Evolutionary conservation across 2,329 filamentous ascomycete species (phyloP).

Genomic region (Aspergillus novoparasiticus): DNA sequence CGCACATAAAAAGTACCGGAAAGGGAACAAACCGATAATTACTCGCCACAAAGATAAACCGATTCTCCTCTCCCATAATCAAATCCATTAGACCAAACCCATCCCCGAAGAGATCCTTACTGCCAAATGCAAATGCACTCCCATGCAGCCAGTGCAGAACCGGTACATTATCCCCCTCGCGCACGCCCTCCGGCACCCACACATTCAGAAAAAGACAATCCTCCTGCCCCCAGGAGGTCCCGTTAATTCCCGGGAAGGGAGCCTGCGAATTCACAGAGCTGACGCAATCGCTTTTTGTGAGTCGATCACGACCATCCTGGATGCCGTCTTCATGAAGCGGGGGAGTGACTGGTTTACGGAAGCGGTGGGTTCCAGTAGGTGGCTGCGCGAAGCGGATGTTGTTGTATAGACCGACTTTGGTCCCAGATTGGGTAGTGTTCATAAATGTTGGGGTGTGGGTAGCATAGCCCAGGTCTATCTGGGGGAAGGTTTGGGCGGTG

Average conservation of each 20-base stretch:
- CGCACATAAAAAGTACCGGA: not conserved
- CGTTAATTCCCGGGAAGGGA: not conserved
- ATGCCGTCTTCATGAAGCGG: not conserved
- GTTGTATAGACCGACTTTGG: slow-evolving; percentile 2
- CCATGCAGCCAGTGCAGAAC: slow-evolving; percentile 5
- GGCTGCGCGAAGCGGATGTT: slow-evolving; percentile 7
- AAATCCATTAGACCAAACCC: not conserved
- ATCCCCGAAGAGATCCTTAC: slow-evolving; percentile 2
- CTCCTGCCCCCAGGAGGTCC: slow-evolving; percentile 4
- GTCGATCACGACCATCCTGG: not conserved
- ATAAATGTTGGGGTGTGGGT: not conserved
- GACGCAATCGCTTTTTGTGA: not conserved
- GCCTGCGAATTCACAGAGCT: not conserved
- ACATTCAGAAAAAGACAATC: slow-evolving; percentile 5
- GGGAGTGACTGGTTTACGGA: slow-evolving; percentile 5
- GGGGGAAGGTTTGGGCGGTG: not conserved
- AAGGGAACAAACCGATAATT: not conserved
- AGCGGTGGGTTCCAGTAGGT: not conserved
- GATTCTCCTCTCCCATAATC: not conserved
- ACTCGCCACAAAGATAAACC: not conserved
- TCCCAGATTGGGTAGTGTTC: not conserved
- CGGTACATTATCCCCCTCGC: not conserved
- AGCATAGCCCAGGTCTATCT: slow-evolving; percentile 1
- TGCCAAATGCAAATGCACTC: slow-evolving; percentile 2
- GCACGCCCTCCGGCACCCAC: slow-evolving; percentile 3